Base-by-base conservation (phyloP, 345 rosid genomes). In the Streptanthus diversifolius region DNA sequence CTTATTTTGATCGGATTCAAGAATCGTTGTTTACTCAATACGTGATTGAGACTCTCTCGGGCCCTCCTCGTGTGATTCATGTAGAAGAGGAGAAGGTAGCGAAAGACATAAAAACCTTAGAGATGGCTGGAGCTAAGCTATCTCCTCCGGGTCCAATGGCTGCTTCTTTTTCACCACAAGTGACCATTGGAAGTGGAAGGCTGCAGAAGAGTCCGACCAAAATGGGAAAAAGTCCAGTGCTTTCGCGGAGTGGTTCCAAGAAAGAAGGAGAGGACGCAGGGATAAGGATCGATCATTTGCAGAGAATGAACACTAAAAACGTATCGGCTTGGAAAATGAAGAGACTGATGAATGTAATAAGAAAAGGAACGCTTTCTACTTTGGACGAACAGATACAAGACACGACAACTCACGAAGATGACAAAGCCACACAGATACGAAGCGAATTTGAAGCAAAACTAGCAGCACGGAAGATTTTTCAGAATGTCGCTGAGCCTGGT, bases 301-400 rank as follows among this genome's bases (percentile, higher is more conserved):
- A 93, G 65, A 86, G 85, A 71, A 80, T 90, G 79, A 90, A 89
- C 32, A 80, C 78, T 32, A 90, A 81, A 80, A 93, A 93, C 61
- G 86, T 93, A 5, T 93, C 97, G 0, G 98, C 98, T n/a, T 90
- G 98, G 98, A 93, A 85, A 56, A 93, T 93, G 98, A 93, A 91
- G 79, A 80, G 88, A 75, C 55, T 93, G 77, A 89, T 86, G 73
- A 89, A 89, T 37, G 85, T 84, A 1, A 83, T 93, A 19, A 78
- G 88, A 55, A 81, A 87, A 37, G 96, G 95, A 8, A 73, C 85
- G 2, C 84, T 90, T 70, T 80, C 98, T 36, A 93, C 97, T 27
- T 78, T 93, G 70, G 97, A 88, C 51, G 97, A 93, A 80, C 96
- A 79, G 55, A 87, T 90, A 51, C 81, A 80, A 41, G 90, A 83